Conservation (phyloP, 2,329 filamentous ascomycete genomes). For the Aureobasidium sp. region DNA sequence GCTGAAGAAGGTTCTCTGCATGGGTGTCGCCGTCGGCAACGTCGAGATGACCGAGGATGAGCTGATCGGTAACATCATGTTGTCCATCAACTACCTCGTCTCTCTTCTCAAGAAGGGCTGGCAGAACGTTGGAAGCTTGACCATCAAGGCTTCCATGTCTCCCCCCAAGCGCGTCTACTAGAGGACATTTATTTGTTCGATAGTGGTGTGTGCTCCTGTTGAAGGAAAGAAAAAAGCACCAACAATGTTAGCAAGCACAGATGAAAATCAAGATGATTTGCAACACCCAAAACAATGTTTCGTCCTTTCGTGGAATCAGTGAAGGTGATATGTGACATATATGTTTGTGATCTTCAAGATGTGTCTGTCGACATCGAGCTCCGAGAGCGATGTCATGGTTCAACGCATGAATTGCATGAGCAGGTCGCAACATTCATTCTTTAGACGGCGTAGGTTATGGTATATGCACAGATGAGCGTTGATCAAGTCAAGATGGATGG, state of each 20-base stretch:
- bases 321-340: not conserved
- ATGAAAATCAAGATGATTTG: slow-evolving; percentile 13
- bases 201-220: not conserved
- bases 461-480: too few species aligned
- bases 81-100: slow-evolving; percentile 99
- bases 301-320: not conserved
- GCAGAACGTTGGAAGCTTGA: slow-evolving; percentile 99
- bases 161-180: slow-evolving; percentile 98
- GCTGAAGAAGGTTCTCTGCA: slow-evolving; percentile 99
- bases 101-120: slow-evolving; percentile 99
- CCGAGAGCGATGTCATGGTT: not conserved
- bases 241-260: slow-evolving; percentile 5
- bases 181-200: slow-evolving; percentile 21
- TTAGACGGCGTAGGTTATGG: not conserved
- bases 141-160: slow-evolving; percentile 99
- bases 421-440: not conserved
- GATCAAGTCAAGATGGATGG: too few species aligned
- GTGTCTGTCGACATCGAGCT: not conserved
- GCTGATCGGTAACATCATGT: slow-evolving; percentile 96
- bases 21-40: slow-evolving; percentile 98
- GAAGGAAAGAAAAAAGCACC: not conserved
- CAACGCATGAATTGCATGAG: not conserved
- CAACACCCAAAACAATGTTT: not conserved
- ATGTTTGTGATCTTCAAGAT: not conserved
- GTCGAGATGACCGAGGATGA: slow-evolving; percentile 94